These are phyloP conservation scores for Dactylorhiza incarnata DNA, from an alignment of 106 monocot genomes.

Conservation along the genomic window DNA sequence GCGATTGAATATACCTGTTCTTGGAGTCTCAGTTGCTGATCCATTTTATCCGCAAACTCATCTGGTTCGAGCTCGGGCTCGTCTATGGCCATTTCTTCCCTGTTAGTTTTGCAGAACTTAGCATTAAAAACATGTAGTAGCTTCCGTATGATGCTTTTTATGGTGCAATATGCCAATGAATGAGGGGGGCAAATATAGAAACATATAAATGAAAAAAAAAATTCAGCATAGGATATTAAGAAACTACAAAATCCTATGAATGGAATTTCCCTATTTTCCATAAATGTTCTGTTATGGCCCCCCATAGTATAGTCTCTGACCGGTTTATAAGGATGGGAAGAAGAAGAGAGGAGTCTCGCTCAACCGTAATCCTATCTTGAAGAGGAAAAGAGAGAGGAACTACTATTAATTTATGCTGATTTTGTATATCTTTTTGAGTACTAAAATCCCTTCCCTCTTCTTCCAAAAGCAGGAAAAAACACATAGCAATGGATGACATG, in stretches of 20 bases:
- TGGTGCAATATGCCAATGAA: background rate
- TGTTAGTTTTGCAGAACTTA: constrained; percentile 3
- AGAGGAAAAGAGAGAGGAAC: no score
- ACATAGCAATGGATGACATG: no score
- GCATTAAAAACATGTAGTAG: background rate
- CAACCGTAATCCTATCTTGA: no score
- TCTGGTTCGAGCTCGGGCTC: constrained; percentile 49
- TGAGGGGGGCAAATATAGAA: background rate
- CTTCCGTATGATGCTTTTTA: background rate
- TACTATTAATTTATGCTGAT: no score
- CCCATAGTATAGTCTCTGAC: no score
- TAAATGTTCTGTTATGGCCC: no score
- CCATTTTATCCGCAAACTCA: constrained; percentile 44
- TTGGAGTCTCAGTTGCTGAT: constrained; percentile 38
- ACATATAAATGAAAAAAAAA: background rate
- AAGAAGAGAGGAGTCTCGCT: no score
- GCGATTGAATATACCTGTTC: constrained; percentile 26
- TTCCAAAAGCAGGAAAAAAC: no score
- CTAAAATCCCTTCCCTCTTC: no score
- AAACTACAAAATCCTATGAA: background rate
- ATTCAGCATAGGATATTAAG: background rate
- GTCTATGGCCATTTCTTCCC: constrained; percentile 67
- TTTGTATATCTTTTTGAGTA: no score
- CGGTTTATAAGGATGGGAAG: no score
- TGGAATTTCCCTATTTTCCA: background rate